Base-by-base conservation (phyloP, 345 rosid species). In the Lepidium aucheri region DNA sequence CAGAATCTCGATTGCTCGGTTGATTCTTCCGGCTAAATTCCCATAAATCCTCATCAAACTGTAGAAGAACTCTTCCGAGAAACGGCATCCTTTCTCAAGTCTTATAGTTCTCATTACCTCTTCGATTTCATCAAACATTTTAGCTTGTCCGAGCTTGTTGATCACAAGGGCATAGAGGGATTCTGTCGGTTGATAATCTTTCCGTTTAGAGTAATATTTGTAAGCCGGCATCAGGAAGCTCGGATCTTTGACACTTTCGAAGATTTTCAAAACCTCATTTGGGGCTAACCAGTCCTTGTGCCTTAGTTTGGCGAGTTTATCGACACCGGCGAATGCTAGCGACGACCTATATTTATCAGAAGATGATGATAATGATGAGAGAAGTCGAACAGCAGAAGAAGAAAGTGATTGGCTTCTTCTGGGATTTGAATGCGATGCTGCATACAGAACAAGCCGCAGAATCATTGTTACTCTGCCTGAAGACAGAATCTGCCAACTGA, bases 241-340 rank as follows among this genome's bases (percentile, higher is more conserved):
- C 4, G 91, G 88, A 57, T 86, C 85, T 52, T 64, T 63, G 13
- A 90, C 79, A 35, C 69, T 69, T 6, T 78, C 76, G 69, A 93
- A 80, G 65, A 93, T 81, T 58, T 73, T 84, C 18, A 92, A 35
- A 50, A 84, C 81, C 28, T 93, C 86, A 44, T 68, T 79, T 0
- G 97, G 84, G 10, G 97, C 86, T 17, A 93, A 49, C 96, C 98
- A 88, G 84, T 93, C 94, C 53, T 78, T 93, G 83, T 79, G 87
- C 69, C 61, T 83, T 53, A 90, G 85, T 47, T 70, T 81, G 66
- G 73, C 47, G 63, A 78, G 70, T 63, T 36, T 75, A 32, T 40
- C 67, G 30, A 57, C 75, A 11, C 49, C 56, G 28, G 46, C 40
- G 36, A 18, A 34, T 62, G 39, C 60, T 34, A 54, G 70, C 17